Evolutionary conservation across 2,329 filamentous ascomycete genomes (phyloP), one percentile per base, ranked within the genome.

Genomic region (Epichloe amarillans): DNA sequence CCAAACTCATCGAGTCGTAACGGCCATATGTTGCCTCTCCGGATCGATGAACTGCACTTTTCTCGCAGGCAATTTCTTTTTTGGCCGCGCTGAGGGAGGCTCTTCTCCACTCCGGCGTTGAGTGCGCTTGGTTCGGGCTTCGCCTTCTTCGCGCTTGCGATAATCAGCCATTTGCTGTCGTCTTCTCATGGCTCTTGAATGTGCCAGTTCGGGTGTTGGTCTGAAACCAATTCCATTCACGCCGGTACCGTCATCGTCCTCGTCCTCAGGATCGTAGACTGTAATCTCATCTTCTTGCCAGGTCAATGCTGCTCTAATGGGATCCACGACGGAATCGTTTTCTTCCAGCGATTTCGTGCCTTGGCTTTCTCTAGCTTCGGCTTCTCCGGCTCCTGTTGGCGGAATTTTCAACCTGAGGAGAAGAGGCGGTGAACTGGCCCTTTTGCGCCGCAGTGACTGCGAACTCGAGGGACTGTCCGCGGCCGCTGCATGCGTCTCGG

Each of bases 271-370:
- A 56, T 83, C 76, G 62, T 83, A 81, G 30, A 83, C 71, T 2
- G 81, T 84, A 53, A 84, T 84, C 60, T 84, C 81, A 56, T 83
- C 76, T 55, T 83, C 79, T 58, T 80, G 79, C 81, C 81, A 84
- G 2, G 81, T 84, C 49, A 83, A 67, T 3, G 78, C 73, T 6
- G 79, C 78, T 37, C 79, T 72, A 10, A 80, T 60, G 0, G 77
- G 76, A 50, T 80, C 77, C 49, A 71, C 65, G 30, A 77, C 58
- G 12, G 66, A 68, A 8, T 67, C 63, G 8, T 69, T 64, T 15
- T 54, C 54, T 33, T 58, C 60, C n/a, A 14, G 14, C 15, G 21
- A 52, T 53, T 17, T 58, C 53, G 10, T 54, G 23, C 17, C 10
- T 12, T 23, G 14, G 8, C 19, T 19, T 12, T 30, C 37, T 35